phyloP scores from a whole-genome alignment of 2,329 filamentous ascomycete species.

The Penicillium sp. region DNA sequence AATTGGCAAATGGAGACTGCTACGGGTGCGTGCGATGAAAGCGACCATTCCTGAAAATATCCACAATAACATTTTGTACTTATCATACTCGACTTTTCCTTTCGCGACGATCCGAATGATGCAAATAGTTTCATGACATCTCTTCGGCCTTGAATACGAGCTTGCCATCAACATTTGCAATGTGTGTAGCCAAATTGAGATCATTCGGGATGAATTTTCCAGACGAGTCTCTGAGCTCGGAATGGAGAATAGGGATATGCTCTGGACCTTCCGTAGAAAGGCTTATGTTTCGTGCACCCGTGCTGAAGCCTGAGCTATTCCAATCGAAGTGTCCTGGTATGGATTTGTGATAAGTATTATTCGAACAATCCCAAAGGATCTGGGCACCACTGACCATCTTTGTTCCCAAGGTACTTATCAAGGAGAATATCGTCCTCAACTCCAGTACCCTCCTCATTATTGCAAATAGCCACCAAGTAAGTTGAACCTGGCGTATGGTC shows the following conservation, averaged over 20 bases:
- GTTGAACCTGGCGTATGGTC: constrained; percentile 3
- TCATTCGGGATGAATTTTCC: constrained; percentile 7
- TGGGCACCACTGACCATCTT: constrained; percentile 9
- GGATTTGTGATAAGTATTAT: background rate
- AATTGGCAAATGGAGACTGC: background rate
- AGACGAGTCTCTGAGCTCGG: constrained; percentile 9
- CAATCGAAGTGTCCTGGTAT: constrained; percentile 13
- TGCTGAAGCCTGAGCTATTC: constrained; percentile 13
- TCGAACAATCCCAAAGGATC: background rate
- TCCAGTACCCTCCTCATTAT: constrained; percentile 19
- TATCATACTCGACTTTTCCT: background rate
- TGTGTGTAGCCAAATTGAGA: constrained; percentile 8
- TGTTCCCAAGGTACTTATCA: constrained; percentile 15
- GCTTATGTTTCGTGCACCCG: constrained; percentile 9
- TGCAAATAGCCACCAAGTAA: constrained; percentile 16
- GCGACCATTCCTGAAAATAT: background rate
- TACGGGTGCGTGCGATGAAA: background rate
- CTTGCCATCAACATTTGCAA: constrained; percentile 16
- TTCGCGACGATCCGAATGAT: background rate
- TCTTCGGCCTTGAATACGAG: constrained; percentile 29
- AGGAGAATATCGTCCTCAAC: constrained; percentile 12
- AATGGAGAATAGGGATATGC: constrained; percentile 12
- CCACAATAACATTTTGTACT: background rate
- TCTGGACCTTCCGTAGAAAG: constrained; percentile 12
- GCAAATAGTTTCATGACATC: background rate